Evolutionary conservation across 202 grass and related monocot species (phyloP), one percentile per base, ranked within the genome.

Genomic region (Thinopyrum obtusiflorum): DNA sequence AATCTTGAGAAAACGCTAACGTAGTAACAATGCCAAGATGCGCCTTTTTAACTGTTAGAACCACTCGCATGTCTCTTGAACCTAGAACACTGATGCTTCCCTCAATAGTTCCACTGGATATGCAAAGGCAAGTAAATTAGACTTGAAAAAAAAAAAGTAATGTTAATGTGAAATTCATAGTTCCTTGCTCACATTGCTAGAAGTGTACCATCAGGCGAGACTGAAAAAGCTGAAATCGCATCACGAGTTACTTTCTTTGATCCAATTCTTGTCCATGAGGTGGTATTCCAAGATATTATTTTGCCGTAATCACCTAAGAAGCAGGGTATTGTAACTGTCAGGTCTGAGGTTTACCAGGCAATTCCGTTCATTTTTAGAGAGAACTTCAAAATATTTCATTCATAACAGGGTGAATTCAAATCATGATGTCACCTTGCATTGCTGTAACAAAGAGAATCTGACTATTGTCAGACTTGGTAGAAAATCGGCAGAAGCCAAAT

Each of bases 401-500:
- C 8, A 55, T 44, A 79, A 70, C 5, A 70, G 62, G 21, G 9
- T 78, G 9, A 88, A 88, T 20, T 81, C 49, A 81, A 87, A 68
- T 88, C 46, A 83, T 92, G 55, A 71, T 49, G 73, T 80, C 68
- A 98, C 97, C 92, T 88, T 97, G 84, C 90, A 99, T 93, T 63
- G 89, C 92, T 53, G 89, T 88, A 65, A 97, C 57, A 80, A 91
- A 99, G 44, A 97, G 89, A 29, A 93, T 36, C 51, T 86, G 89
- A 24, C 83, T 85, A 86, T 64, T 80, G 68, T 81, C 91, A 27
- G 64, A 55, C 55, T 53, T 91, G 42, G 12, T 77, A 55, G 69
- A 99, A 80, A 99, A 99, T 68, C 92, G 91, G 79, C 93, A 99
- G 88, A 92, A 99, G 49, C 90, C 76, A 74, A 99, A 99, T 87